Evolutionary conservation across 1,139 yeast species (phyloP).

Genomic region (Debaryomyces robertsiae): DNA sequence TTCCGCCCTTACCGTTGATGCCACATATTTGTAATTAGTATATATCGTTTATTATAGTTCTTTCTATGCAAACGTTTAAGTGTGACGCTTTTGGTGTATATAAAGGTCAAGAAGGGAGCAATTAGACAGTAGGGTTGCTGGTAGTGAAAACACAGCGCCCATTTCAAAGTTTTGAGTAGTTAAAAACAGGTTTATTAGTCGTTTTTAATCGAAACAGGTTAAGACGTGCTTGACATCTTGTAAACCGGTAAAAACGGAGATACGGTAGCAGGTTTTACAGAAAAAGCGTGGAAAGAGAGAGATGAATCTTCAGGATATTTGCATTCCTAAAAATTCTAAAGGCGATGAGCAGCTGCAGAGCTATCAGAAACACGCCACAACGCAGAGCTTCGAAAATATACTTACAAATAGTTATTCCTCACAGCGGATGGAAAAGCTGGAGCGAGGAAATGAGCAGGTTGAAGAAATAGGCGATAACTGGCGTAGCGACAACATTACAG

Average conservation of each 20-base stretch:
- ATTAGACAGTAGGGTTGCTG: too few species aligned
- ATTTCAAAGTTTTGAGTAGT: too few species aligned
- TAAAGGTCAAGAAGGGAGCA: too few species aligned
- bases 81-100: too few species aligned
- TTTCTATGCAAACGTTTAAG: background rate
- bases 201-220: too few species aligned
- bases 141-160: too few species aligned
- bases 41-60: background rate
- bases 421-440: background rate
- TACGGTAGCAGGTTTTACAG: background rate
- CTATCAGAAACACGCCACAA: slow-evolving; percentile 7
- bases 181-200: too few species aligned
- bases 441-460: background rate
- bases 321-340: slow-evolving; percentile 15
- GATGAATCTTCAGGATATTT: slow-evolving; percentile 24
- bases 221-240: background rate
- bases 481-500: too few species aligned
- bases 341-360: slow-evolving; percentile 1
- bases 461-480: background rate
- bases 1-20: background rate
- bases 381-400: slow-evolving; percentile 14
- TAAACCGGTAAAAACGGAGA: background rate
- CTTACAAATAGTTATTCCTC: slow-evolving; percentile 14
- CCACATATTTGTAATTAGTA: background rate
- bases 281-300: too few species aligned